These are phyloP conservation scores for Bombardia bombarda DNA, from an alignment of 495 filamentous ascomycete species.

Conservation along the genomic window DNA sequence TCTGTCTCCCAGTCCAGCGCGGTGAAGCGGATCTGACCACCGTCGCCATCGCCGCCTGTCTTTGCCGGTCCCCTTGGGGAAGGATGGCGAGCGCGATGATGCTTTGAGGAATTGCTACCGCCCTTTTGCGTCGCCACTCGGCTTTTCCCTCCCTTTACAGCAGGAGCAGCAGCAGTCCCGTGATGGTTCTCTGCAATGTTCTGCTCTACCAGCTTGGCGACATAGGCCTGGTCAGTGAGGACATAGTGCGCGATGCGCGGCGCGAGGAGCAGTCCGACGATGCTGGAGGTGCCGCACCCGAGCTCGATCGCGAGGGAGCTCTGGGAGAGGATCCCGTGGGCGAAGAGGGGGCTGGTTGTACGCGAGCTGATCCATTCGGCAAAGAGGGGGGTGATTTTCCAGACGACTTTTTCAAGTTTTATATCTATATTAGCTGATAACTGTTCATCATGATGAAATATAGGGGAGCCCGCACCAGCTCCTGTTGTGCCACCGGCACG, in stretches of 20 bases:
- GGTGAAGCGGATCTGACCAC: slow-evolving; percentile 32
- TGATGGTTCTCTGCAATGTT: slow-evolving; percentile 64
- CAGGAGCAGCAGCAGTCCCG: not conserved
- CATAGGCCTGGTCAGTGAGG: slow-evolving; percentile 85
- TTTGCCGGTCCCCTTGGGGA: too few species aligned
- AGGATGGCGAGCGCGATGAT: too few species aligned
- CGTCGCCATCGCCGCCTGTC: not conserved
- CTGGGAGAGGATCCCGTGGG: slow-evolving; percentile 41
- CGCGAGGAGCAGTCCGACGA: slow-evolving; percentile 60
- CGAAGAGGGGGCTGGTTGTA: slow-evolving; percentile 55
- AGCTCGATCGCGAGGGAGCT: slow-evolving; percentile 66
- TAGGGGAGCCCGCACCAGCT: slow-evolving; percentile 50
- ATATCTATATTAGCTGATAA: not conserved
- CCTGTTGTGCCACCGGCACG: slow-evolving; percentile 83
- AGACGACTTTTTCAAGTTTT: slow-evolving; percentile 51
- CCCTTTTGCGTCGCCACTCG: slow-evolving; percentile 1
- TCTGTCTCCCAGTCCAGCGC: slow-evolving; percentile 67
- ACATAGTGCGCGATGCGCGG: slow-evolving; percentile 58
- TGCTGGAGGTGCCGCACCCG: slow-evolving; percentile 76
- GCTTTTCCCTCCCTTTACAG: slow-evolving; percentile 11
- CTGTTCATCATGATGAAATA: not conserved
- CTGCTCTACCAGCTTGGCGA: slow-evolving; percentile 59
- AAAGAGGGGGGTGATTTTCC: slow-evolving; percentile 86
- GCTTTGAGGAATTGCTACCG: not conserved
- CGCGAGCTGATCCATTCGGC: slow-evolving; percentile 68